Conservation (phyloP, 108 stramenopile genomes). For the Cylindrotheca closterium region DNA sequence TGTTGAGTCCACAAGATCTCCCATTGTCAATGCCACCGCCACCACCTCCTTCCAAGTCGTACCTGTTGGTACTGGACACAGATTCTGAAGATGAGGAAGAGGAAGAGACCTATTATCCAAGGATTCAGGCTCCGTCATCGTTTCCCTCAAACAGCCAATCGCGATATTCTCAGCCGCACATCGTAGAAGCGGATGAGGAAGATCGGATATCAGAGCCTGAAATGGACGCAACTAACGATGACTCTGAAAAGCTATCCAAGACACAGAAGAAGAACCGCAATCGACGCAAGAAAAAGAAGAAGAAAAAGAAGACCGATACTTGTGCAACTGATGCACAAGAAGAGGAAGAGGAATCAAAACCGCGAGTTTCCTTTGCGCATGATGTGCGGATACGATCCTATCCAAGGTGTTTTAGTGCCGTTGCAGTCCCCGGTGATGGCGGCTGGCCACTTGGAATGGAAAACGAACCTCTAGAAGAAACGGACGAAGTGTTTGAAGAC, state of each 20-base stretch:
- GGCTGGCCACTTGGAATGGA: conserved; percentile 83
- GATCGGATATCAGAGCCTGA: too few species aligned
- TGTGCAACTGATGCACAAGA: background rate
- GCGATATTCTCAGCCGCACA: background rate
- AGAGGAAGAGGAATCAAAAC: background rate
- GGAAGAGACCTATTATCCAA: conserved; percentile 7
- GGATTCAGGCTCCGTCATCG: background rate
- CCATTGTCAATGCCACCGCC: conserved; percentile 84
- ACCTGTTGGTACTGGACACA: conserved; percentile 57
- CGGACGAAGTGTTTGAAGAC: conserved; percentile 37
- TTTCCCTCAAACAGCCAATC: background rate
- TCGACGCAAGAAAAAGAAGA: conserved; percentile 49
- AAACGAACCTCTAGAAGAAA: conserved; percentile 12
- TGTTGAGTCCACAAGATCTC: too few species aligned
- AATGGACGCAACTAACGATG: conserved; percentile 3
- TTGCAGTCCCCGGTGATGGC: conserved; percentile 74
- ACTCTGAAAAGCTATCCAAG: conserved; percentile 13
- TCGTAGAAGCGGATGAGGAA: conserved; percentile 11
- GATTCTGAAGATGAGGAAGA: conserved; percentile 54
- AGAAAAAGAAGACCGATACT: conserved; percentile 11
- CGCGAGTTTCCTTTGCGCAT: conserved; percentile 20
- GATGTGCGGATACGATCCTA: conserved; percentile 20
- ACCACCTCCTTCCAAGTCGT: conserved; percentile 79
- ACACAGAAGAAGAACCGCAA: conserved; percentile 51
- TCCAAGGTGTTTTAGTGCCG: conserved; percentile 44